phyloP scores from a whole-genome alignment of 495 filamentous ascomycete genomes.

The Eremomyces bilateralis region DNA sequence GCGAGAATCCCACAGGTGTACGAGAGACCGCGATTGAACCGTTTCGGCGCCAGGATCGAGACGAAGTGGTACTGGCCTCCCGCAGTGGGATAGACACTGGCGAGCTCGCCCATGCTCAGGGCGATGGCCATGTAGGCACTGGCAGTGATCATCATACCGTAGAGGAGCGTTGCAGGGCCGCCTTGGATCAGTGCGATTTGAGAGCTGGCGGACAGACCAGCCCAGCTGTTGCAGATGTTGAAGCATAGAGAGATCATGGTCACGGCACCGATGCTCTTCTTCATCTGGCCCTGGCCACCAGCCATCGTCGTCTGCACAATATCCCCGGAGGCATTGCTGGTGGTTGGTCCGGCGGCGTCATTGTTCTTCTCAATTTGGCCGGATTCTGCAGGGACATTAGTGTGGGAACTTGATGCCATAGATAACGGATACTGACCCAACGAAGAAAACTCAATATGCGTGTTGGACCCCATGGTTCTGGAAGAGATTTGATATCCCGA shows the following conservation, averaged over 20 bases:
- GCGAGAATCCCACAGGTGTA: neutral
- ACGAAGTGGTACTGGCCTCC: conserved; percentile 1
- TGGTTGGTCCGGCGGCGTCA: too few relatives aligned
- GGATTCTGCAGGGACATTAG: too few relatives aligned
- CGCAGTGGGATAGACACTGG: neutral
- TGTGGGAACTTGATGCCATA: too few relatives aligned
- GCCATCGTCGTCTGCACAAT: too few relatives aligned
- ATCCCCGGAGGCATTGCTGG: too few relatives aligned
- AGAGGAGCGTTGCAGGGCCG: neutral
- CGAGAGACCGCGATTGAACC: neutral
- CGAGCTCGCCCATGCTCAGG: neutral
- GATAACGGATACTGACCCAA: too few relatives aligned
- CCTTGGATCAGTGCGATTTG: neutral
- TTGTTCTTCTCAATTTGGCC: too few relatives aligned
- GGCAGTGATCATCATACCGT: neutral
- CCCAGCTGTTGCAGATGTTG: neutral
- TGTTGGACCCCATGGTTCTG: too few relatives aligned
- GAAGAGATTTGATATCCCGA: too few relatives aligned
- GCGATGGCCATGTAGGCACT: neutral
- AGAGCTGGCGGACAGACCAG: neutral
- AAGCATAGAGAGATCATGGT: neutral
- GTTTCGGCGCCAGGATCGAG: neutral
- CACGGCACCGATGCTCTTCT: neutral
- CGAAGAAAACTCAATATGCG: too few relatives aligned
- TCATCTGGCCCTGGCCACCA: neutral